These are phyloP conservation scores for Hortaea werneckii DNA, from an alignment of 2,329 filamentous ascomycete species.

Conservation along the genomic window DNA sequence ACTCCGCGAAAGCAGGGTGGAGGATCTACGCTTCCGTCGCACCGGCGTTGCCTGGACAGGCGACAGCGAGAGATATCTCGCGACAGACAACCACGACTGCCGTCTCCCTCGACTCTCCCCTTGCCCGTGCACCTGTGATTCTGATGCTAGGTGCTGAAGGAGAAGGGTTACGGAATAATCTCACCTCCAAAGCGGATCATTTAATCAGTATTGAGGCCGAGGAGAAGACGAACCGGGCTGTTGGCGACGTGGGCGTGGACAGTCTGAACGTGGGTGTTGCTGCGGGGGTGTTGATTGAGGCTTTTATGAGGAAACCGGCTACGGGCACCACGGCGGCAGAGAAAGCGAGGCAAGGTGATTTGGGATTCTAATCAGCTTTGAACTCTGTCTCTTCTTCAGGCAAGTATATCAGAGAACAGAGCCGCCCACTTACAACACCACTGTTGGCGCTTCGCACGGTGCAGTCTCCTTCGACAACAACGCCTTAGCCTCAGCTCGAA, in stretches of 20 bases:
- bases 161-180: slow-evolving; percentile 54
- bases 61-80: background rate
- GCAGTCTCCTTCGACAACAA: too few relatives aligned
- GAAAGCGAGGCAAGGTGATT: too few relatives aligned
- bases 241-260: slow-evolving; percentile 55
- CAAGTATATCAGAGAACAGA: too few relatives aligned
- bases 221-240: too few relatives aligned
- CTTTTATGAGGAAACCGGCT: slow-evolving; percentile 43
- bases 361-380: too few relatives aligned
- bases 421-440: too few relatives aligned
- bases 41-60: slow-evolving; percentile 17
- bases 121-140: slow-evolving; percentile 51
- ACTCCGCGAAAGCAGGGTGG: slow-evolving; percentile 66
- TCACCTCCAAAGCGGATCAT: slow-evolving; percentile 57
- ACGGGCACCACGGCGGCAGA: too few relatives aligned
- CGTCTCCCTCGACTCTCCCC: slow-evolving; percentile 14
- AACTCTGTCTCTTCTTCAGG: too few relatives aligned
- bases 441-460: too few relatives aligned
- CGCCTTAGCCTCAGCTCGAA: too few relatives aligned
- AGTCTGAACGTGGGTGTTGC: slow-evolving; percentile 92
- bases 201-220: slow-evolving; percentile 48
- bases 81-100: slow-evolving; percentile 1
- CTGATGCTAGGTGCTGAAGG: slow-evolving; percentile 78
- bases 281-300: slow-evolving; percentile 61
- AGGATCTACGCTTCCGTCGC: slow-evolving; percentile 65